Conservation (phyloP, 176 grass and related monocot species). For the Tuctoria greenei region DNA sequence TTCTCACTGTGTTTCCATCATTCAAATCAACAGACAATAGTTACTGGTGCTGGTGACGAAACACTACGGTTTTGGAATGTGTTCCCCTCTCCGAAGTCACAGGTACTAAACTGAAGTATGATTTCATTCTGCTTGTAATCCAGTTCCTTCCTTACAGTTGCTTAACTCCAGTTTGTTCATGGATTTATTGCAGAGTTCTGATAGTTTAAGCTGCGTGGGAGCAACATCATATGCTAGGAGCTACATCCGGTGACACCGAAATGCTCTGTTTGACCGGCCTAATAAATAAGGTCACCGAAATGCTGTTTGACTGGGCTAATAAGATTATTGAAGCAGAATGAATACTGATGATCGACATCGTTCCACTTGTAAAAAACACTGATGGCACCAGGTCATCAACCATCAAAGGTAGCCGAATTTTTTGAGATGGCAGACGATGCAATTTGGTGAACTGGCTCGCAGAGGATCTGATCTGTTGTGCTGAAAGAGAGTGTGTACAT, state of each 20-base stretch:
- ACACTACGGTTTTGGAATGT: conserved; percentile 97
- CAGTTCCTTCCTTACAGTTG: background rate
- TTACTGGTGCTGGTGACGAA: conserved; percentile 97
- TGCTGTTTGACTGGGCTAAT: background rate
- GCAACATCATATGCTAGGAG: conserved; percentile 84
- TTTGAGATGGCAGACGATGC: conserved; percentile 33
- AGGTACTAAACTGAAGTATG: conserved; percentile 44
- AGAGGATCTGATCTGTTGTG: background rate
- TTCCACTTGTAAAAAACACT: conserved; percentile 12
- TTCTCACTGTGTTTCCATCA: background rate
- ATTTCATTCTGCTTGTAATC: background rate
- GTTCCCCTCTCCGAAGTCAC: conserved; percentile 95
- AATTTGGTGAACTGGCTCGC: conserved; percentile 24
- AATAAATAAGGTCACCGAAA: conserved; percentile 20
- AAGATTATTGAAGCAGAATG: conserved; percentile 28
- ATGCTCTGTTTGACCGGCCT: background rate
- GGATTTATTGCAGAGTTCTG: conserved; percentile 54
- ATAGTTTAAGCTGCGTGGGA: conserved; percentile 85
- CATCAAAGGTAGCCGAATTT: conserved; percentile 32
- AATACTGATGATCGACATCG: conserved; percentile 28
- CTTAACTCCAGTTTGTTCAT: conserved; percentile 6
- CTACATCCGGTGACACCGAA: conserved; percentile 74
- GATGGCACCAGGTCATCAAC: conserved; percentile 18
- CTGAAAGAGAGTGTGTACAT: conserved; percentile 51
- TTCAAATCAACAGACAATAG: conserved; percentile 71